A percentile compares a stretch with the other conserved stretches of the same genome.
Conservation (phyloP, 805 yeast genomes). For the Metschnikowia vanudenii region DNA sequence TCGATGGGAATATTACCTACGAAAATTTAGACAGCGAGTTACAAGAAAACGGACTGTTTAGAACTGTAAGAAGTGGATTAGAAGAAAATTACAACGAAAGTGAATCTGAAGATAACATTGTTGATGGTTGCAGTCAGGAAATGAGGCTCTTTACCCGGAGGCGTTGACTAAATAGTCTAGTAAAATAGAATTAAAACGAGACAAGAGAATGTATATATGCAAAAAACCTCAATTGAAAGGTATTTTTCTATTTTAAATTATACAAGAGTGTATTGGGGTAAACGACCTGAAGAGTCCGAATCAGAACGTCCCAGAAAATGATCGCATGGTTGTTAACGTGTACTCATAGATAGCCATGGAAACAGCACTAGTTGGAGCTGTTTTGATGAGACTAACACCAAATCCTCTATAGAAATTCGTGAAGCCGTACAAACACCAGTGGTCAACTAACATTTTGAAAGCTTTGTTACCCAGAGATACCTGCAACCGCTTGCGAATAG, state of each 20-base stretch:
- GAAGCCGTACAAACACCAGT: constrained; percentile 57
- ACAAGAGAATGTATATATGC: background rate
- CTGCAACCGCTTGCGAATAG: constrained; percentile 75
- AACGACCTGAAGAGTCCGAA: background rate
- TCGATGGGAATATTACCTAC: constrained; percentile 2
- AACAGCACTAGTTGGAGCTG: constrained; percentile 76
- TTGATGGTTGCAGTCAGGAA: background rate
- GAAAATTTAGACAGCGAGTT: background rate
- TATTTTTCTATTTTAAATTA: no score
- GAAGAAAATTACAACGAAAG: background rate
- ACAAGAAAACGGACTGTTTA: background rate
- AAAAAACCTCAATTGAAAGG: no score
- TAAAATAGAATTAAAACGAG: background rate
- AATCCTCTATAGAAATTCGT: constrained; percentile 75
- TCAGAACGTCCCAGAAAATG: constrained; percentile 1
- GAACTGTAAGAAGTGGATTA: background rate
- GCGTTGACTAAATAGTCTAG: background rate
- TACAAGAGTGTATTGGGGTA: no score
- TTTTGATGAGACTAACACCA: constrained; percentile 65
- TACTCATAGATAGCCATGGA: constrained; percentile 66
- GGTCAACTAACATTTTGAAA: constrained; percentile 30
- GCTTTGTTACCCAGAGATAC: constrained; percentile 36
- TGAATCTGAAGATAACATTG: background rate
- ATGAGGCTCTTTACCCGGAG: background rate
- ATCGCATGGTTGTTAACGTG: constrained; percentile 17